Evolutionary conservation across 345 rosid species (phyloP).

Genomic region (Durio zibethinus): DNA sequence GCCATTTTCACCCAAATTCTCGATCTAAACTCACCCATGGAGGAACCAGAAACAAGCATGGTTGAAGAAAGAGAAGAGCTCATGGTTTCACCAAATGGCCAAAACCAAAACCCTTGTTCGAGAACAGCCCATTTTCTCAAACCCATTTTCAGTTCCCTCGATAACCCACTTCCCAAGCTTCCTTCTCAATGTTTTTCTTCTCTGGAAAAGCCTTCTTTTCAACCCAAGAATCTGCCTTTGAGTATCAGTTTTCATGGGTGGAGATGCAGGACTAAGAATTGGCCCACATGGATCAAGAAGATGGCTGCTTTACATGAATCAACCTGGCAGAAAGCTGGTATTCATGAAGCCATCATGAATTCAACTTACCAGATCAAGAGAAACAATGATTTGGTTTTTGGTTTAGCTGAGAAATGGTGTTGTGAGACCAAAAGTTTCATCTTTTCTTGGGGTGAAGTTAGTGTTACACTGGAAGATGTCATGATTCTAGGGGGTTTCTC

Average conservation of each 20-base stretch:
- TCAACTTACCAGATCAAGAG: slow-evolving; percentile 24
- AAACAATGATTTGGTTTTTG: slow-evolving; percentile 24
- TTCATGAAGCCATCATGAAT: slow-evolving; percentile 29
- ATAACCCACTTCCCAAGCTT: background rate
- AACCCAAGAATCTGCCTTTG: slow-evolving; percentile 22
- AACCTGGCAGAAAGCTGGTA: slow-evolving; percentile 34
- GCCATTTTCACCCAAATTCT: background rate
- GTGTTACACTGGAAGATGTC: slow-evolving; percentile 38
- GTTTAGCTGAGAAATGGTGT: slow-evolving; percentile 34
- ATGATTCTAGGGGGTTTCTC: slow-evolving; percentile 29
- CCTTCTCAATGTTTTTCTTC: slow-evolving; percentile 8
- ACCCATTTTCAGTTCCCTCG: slow-evolving; percentile 1
- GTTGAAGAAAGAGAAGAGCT: slow-evolving; percentile 22
- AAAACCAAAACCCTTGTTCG: slow-evolving; percentile 12
- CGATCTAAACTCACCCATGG: slow-evolving; percentile 10
- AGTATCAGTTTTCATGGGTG: slow-evolving; percentile 20
- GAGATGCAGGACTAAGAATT: slow-evolving; percentile 19
- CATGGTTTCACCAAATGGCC: slow-evolving; percentile 22
- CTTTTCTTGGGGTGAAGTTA: slow-evolving; percentile 40
- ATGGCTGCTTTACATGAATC: slow-evolving; percentile 24
- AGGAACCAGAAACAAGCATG: background rate
- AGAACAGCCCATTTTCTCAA: slow-evolving; percentile 27
- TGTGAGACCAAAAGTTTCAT: slow-evolving; percentile 33
- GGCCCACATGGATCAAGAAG: slow-evolving; percentile 26
- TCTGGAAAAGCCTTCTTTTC: background rate